phyloP scores from a whole-genome alignment of 1,139 yeast genomes.

The Casaregolazyma suthepensis region DNA sequence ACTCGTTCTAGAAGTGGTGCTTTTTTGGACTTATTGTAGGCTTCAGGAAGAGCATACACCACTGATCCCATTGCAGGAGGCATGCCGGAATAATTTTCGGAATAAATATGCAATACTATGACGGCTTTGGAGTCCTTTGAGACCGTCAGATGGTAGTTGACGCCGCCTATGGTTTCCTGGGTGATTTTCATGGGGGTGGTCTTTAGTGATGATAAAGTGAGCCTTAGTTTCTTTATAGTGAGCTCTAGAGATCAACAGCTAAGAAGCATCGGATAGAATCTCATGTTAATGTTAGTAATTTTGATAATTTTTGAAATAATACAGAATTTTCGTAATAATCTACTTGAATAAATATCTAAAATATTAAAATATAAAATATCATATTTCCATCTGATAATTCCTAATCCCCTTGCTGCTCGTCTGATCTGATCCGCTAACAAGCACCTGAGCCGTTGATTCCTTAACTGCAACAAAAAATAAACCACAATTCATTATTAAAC shows the following conservation, averaged over 20 bases:
- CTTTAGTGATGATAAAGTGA: too few relatives aligned
- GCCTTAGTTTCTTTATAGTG: too few relatives aligned
- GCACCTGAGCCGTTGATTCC: not conserved
- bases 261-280: too few relatives aligned
- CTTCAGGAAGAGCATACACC: slow-evolving; percentile 19
- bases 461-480: too few relatives aligned
- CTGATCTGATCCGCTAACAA: not conserved
- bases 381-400: not conserved
- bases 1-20: slow-evolving; percentile 13
- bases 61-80: slow-evolving; percentile 22
- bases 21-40: slow-evolving; percentile 3
- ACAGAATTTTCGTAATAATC: too few relatives aligned
- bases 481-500: too few relatives aligned
- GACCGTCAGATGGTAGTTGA: slow-evolving; percentile 14
- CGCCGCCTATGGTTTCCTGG: slow-evolving; percentile 1
- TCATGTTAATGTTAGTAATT: too few relatives aligned
- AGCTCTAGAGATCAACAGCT: too few relatives aligned
- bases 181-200: slow-evolving; percentile 2
- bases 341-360: too few relatives aligned
- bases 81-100: slow-evolving; percentile 4
- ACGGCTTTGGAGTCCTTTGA: slow-evolving; percentile 10
- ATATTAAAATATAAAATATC: too few relatives aligned
- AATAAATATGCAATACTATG: slow-evolving; percentile 10
- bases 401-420: not conserved
- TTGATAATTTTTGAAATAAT: too few relatives aligned